Evolutionary conservation across 2,329 filamentous ascomycete genomes (phyloP), one percentile per base, ranked within the genome.

Genomic region (Colletotrichum cuscutae): DNA sequence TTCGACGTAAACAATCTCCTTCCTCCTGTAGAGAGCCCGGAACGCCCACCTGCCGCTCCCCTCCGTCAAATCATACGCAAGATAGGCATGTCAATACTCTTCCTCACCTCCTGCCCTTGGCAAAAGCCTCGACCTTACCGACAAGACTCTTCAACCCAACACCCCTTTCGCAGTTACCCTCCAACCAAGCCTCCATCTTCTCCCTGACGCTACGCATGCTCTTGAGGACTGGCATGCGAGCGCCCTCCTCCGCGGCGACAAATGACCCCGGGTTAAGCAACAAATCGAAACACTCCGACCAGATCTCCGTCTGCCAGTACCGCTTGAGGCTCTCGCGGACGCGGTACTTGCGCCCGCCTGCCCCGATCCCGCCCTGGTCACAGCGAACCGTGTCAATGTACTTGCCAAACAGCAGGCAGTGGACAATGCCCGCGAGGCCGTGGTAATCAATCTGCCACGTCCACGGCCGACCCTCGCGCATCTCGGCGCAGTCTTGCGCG

Each of bases 371-470:
- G 19, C 87, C 88, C 32, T 85, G 81, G 77, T 89, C 86, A 77
- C 84, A 87, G 46, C 89, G 87, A 65, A 89, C 84, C 0, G 95
- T 97, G 80, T 98, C 94, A 78, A 99, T 97, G 83, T 98, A 98
- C 79, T 94, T 95, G 11, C 97, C 96, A 80, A 98, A 99, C 4
- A 99, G 89, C 77, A 99, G 89, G 56, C 91, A 93, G 83, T 99
- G 95, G 5, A 98, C 87, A 28, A 94, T 94, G 5, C 95, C 95
- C 0, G 97, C 97, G 0, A 98, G 88, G 13, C 97, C 97, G 81
- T 97, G 94, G 78, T 98, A 97, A 84, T 99, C 97, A 76, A 98
- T 94, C 81, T 99, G 97, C 86, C 95, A 98, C 1, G 96, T 98
- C 97, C 97, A 99, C 0, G 95, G 95, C 1, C 96, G 89, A 69